Conservation (phyloP, 345 rosid genomes). For the Populus pruinosa region DNA sequence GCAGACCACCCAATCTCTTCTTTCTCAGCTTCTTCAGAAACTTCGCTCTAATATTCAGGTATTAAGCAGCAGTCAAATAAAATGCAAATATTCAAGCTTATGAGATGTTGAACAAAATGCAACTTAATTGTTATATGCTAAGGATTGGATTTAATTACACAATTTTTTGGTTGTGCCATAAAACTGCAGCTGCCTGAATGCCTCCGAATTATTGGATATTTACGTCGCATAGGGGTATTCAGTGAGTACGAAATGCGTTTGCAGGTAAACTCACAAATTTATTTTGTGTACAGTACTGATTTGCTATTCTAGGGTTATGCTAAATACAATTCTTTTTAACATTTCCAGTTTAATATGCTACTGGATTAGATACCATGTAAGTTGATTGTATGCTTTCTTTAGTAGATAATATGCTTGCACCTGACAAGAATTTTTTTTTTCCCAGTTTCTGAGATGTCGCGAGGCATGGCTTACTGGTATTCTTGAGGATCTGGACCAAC, state of each 20-base stretch:
- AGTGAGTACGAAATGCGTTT: slow-evolving; percentile 93
- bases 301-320: not conserved
- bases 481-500: slow-evolving; percentile 91
- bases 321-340: not conserved
- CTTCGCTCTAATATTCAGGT: slow-evolving; percentile 95
- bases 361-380: slow-evolving; percentile 7
- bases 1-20: slow-evolving; percentile 92
- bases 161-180: slow-evolving; percentile 8
- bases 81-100: not conserved
- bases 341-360: not conserved
- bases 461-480: slow-evolving; percentile 98
- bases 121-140: slow-evolving; percentile 2
- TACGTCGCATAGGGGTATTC: slow-evolving; percentile 88
- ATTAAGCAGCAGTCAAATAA: slow-evolving; percentile 13
- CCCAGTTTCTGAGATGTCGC: slow-evolving; percentile 94
- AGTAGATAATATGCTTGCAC: slow-evolving; percentile 4
- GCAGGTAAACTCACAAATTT: slow-evolving; percentile 49
- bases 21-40: slow-evolving; percentile 86
- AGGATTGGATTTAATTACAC: slow-evolving; percentile 10
- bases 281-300: not conserved
- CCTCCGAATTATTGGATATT: slow-evolving; percentile 90
- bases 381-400: slow-evolving; percentile 2
- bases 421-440: no score
- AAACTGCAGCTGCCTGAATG: slow-evolving; percentile 82
- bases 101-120: not conserved